phyloP scores from a whole-genome alignment of 1,284 basidiomycete genomes.

The Naganishia sp. region DNA sequence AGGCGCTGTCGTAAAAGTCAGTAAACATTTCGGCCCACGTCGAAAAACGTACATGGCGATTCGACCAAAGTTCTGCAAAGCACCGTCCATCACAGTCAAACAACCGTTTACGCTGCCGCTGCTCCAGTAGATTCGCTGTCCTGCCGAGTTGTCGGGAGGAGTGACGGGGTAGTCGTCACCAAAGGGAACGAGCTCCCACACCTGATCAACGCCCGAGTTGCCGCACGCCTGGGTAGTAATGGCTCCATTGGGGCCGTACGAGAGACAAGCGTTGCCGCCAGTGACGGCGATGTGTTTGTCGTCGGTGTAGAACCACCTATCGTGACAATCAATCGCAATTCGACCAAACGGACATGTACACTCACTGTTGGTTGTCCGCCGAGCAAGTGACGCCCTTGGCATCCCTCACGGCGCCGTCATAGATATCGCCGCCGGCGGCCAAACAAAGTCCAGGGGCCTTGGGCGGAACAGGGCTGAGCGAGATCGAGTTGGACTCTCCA shows the following conservation, averaged over 20 bases:
- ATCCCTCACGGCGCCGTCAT: constrained; percentile 7
- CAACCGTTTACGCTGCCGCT: constrained; percentile 15
- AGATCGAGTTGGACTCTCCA: constrained; percentile 1
- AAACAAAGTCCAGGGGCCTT: constrained; percentile 13
- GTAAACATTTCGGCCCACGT: neutral
- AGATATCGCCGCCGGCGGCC: neutral
- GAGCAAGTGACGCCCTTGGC: constrained; percentile 1
- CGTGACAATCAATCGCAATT: neutral
- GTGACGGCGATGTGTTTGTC: constrained; percentile 33
- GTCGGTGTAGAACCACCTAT: constrained; percentile 25
- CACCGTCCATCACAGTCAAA: constrained; percentile 26
- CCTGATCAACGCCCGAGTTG: constrained; percentile 18
- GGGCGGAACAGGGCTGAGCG: constrained; percentile 5
- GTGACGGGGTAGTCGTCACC: constrained; percentile 6
- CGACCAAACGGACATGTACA: neutral
- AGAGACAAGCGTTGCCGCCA: constrained; percentile 30
- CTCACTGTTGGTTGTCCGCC: constrained; percentile 13
- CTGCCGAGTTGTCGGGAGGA: neutral
- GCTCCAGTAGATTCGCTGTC: constrained; percentile 22
- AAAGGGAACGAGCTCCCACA: constrained; percentile 23
- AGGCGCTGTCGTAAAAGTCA: constrained; percentile 9
- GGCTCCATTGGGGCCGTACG: constrained; percentile 22
- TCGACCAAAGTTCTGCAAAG: constrained; percentile 19
- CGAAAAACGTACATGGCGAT: constrained; percentile 16
- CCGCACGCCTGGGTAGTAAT: constrained; percentile 31